A percentile compares a stretch with the other conserved stretches of the same genome.
Conservation (phyloP, 352 stramenopile genomes). For the Plasmopara viticola region DNA sequence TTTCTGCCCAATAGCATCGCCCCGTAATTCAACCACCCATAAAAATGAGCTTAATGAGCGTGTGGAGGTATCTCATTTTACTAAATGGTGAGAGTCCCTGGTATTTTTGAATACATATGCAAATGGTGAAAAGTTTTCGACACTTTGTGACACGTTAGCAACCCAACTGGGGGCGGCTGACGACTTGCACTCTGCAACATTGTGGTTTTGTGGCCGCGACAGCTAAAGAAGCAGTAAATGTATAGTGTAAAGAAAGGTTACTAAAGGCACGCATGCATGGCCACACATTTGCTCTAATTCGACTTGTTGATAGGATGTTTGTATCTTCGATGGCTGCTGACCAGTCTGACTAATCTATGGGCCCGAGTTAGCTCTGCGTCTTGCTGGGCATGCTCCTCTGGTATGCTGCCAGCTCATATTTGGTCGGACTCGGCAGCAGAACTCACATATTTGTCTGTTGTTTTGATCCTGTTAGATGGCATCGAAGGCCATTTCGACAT, state of each 20-base stretch:
- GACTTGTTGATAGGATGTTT: slow-evolving; percentile 95
- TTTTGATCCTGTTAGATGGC: slow-evolving; percentile 58
- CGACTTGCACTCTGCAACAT: slow-evolving; percentile 87
- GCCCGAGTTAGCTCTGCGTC: slow-evolving; percentile 82
- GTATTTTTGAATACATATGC: slow-evolving; percentile 97
- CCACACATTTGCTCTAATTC: slow-evolving; percentile 85
- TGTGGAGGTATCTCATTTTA: slow-evolving; percentile 84
- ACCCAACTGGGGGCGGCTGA: slow-evolving; percentile 86
- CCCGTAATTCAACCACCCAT: slow-evolving; percentile 96
- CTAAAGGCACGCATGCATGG: slow-evolving; percentile 58
- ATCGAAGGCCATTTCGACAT: slow-evolving; percentile 90
- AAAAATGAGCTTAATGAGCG: slow-evolving; percentile 87
- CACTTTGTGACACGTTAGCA: slow-evolving; percentile 92
- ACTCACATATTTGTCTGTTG: background rate
- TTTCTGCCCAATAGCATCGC: slow-evolving; percentile 87
- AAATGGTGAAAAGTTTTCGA: slow-evolving; percentile 95
- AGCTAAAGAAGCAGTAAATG: slow-evolving; percentile 77
- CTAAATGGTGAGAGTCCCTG: slow-evolving; percentile 95
- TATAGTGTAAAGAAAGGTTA: slow-evolving; percentile 88
- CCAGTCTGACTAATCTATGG: slow-evolving; percentile 81
- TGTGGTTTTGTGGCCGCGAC: slow-evolving; percentile 97
- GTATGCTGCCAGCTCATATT: slow-evolving; percentile 4
- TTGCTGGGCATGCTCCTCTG: slow-evolving; percentile 85
- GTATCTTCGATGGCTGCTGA: slow-evolving; percentile 89
- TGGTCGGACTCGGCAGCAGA: no score